A percentile compares a stretch with the other conserved stretches of the same genome.
phyloP scores from a whole-genome alignment of 345 rosid genomes.

The Populus alba region DNA sequence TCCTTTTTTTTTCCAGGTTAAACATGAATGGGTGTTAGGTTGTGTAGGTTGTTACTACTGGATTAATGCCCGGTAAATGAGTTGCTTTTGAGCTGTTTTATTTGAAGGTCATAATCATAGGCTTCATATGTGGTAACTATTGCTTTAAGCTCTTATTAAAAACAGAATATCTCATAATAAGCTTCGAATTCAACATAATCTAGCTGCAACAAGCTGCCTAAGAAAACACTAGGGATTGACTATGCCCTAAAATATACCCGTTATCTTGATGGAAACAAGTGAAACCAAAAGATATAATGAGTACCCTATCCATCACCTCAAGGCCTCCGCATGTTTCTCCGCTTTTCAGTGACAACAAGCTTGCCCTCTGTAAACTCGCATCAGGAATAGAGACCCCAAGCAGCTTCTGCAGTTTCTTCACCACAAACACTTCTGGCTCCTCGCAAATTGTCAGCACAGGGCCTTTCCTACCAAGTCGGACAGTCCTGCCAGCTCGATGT shows the following conservation, averaged over 20 bases:
- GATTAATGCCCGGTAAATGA: background rate
- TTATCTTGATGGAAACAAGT: background rate
- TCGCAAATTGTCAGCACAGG: constrained; percentile 80
- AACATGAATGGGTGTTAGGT: background rate
- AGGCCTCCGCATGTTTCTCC: constrained; percentile 20
- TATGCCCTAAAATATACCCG: background rate
- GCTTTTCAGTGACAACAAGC: constrained; percentile 54
- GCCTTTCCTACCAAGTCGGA: constrained; percentile 86
- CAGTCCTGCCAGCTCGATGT: constrained; percentile 89
- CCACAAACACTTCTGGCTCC: constrained; percentile 76
- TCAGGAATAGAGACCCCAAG: constrained; percentile 57
- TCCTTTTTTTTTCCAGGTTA: background rate
- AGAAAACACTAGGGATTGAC: background rate
- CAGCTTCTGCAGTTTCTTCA: constrained; percentile 85
- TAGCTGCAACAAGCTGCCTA: background rate
- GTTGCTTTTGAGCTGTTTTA: background rate
- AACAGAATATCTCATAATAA: background rate
- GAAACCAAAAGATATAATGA: background rate
- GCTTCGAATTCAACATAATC: background rate
- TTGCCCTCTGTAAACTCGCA: constrained; percentile 88
- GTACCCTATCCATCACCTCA: constrained; percentile 6
- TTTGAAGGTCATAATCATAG: background rate
- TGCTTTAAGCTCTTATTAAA: background rate
- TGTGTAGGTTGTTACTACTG: background rate
- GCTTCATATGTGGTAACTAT: background rate